phyloP scores from a whole-genome alignment of 208 protist species.

The Novymonas esmeraldas region DNA sequence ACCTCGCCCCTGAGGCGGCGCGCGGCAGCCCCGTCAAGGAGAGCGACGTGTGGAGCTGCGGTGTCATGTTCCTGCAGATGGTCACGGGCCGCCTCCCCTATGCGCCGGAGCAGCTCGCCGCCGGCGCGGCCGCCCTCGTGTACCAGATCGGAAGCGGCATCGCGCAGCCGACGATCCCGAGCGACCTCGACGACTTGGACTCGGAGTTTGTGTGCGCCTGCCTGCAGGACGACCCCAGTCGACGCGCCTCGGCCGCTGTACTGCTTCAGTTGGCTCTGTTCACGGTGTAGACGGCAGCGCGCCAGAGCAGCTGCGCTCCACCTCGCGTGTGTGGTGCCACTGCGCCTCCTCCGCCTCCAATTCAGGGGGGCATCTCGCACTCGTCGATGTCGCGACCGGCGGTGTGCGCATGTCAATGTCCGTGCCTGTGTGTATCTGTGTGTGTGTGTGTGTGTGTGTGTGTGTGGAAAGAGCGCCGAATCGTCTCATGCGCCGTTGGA shows the following conservation, averaged over 20 bases:
- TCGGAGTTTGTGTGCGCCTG: constrained; percentile 70
- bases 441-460: background rate
- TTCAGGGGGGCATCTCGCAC: too few relatives aligned
- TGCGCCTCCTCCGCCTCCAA: background rate
- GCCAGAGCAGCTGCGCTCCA: too few relatives aligned
- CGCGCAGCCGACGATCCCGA: constrained; percentile 62
- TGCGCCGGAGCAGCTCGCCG: constrained; percentile 49
- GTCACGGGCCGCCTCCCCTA: constrained; percentile 83
- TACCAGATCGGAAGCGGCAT: constrained; percentile 80
- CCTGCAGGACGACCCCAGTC: constrained; percentile 51
- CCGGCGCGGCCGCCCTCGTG: constrained; percentile 61
- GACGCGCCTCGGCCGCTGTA: constrained; percentile 52
- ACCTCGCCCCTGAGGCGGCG: constrained; percentile 88
- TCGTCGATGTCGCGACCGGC: too few relatives aligned
- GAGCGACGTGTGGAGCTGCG: constrained; percentile 90
- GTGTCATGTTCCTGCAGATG: constrained; percentile 89
- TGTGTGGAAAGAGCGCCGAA: too few relatives aligned
- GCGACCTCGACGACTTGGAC: constrained; percentile 60
- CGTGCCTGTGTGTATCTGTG: background rate
- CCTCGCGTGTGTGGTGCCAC: too few relatives aligned
- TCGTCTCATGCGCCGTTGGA: too few relatives aligned
- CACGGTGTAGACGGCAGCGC: constrained; percentile 44
- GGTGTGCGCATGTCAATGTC: too few relatives aligned
- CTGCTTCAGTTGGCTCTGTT: constrained; percentile 82
- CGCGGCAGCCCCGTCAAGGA: constrained; percentile 65